Evolutionary conservation across 2,329 filamentous ascomycete genomes (phyloP).

Genomic region (Sphaerostilbella broomeana): DNA sequence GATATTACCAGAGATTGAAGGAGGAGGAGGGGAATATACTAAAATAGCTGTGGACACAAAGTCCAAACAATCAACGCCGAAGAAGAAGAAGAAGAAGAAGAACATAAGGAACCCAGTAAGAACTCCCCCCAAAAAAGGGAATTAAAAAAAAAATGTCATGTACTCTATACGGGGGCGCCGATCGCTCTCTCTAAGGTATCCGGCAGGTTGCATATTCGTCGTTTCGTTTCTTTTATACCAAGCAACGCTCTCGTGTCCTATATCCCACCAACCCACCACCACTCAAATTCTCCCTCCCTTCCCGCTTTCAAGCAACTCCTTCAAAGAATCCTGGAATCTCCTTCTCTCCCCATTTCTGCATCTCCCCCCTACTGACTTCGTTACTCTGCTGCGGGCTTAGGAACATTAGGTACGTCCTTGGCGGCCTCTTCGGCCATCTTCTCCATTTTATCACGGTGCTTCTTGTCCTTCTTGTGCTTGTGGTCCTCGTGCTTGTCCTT

Average conservation of each 20-base stretch:
- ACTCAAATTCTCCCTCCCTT: neutral
- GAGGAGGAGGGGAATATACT: too few relatives aligned
- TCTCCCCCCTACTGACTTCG: neutral
- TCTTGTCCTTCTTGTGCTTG: conserved; percentile 49
- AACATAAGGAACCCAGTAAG: too few relatives aligned
- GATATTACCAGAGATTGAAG: too few relatives aligned
- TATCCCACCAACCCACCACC: too few relatives aligned
- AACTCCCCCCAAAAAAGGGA: neutral
- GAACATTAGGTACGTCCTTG: conserved; percentile 22
- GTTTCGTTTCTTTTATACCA: conserved; percentile 10
- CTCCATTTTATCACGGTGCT: conserved; percentile 28
- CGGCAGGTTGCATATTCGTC: conserved; percentile 10
- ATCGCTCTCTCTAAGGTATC: conserved; percentile 14
- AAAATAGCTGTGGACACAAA: too few relatives aligned
- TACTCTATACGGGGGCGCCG: conserved; percentile 9
- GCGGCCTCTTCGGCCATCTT: conserved; percentile 22
- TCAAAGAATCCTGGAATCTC: too few relatives aligned
- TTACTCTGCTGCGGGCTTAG: conserved; percentile 13
- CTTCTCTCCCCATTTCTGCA: neutral
- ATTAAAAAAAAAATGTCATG: conserved; percentile 9
- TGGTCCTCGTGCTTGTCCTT: conserved; percentile 81
- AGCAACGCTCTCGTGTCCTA: conserved; percentile 3
- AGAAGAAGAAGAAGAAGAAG: too few relatives aligned
- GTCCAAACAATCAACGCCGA: too few relatives aligned
- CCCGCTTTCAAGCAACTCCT: too few relatives aligned